Evolutionary conservation across 306 rosid species (phyloP), one percentile per base, ranked within the genome.

Genomic region (Dalbergia cultrata): DNA sequence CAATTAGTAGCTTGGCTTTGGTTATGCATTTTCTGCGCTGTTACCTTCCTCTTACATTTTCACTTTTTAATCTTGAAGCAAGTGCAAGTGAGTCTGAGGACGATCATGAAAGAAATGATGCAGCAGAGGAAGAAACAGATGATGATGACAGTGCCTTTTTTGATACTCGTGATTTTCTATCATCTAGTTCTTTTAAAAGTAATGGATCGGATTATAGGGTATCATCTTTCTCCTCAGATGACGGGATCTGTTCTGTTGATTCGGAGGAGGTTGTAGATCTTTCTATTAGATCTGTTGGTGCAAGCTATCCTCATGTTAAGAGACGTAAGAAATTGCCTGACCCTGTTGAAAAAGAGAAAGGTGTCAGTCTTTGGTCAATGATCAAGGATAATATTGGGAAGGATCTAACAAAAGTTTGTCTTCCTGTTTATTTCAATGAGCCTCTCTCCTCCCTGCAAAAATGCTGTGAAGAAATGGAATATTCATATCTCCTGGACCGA

Each of bases 291-390:
- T 72, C 88, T 72, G 86, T 88, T 79, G 96, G 93, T 81, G 56
- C 77, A 62, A 91, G 80, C 80, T 86, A 86, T 85, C 90, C 91
- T 62, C 37, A 63, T 64, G 85, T 96, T 72, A 96, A 93, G 89
- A 88, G 98, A 60, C 98, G 99, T 52, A 96, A 89, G 88, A 92
- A 96, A 82, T 92, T 96, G 89, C 99, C 99, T 17, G 97, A 96
- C 61, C 99, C 99, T 79, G 88, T 87, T 66, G 99, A 93, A 79
- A 96, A 86, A 82, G 99, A 96, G 89, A 96, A 92, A 87, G 87
- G 98, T 81, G 99, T 96, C 47, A 93, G 99, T 85, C 99, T 96
- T 72, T 96, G 99, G 99, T 96, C 98, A 77, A 93, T 96, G 98
- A 96, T 96, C 69, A 96, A 96, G 86, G 98, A 96, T 79, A 96